phyloP scores from a whole-genome alignment of 345 rosid species.

The Brassica cretica region DNA sequence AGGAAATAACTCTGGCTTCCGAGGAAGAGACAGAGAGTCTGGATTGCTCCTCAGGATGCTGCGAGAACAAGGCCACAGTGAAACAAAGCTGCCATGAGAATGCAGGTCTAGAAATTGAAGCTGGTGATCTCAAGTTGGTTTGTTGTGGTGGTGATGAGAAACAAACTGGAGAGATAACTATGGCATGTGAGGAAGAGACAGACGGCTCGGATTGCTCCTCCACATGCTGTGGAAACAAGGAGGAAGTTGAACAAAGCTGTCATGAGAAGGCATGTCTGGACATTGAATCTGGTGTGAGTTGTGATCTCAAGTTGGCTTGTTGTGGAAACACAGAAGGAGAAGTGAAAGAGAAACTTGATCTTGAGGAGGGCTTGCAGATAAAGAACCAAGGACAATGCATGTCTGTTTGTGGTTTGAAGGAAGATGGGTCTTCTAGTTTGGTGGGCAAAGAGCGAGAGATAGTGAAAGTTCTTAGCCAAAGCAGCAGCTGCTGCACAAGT shows the following conservation, averaged over 20 bases:
- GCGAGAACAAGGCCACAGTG: background rate
- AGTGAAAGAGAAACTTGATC: background rate
- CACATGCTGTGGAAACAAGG: conserved; percentile 8
- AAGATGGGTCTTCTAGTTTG: conserved; percentile 17
- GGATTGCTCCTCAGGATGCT: background rate
- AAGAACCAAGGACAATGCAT: conserved; percentile 8
- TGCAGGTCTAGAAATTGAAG: background rate
- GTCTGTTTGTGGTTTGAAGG: background rate
- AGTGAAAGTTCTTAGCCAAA: background rate
- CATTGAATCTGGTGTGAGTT: conserved; percentile 2
- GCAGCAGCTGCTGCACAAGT: conserved; percentile 28
- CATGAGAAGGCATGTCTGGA: conserved; percentile 22
- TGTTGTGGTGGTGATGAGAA: conserved; percentile 20
- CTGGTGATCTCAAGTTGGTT: background rate
- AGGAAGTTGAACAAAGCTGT: background rate
- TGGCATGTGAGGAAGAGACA: conserved; percentile 20
- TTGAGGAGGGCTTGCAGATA: background rate
- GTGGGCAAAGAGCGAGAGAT: background rate
- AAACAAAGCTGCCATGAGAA: conserved; percentile 7
- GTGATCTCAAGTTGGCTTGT: conserved; percentile 28
- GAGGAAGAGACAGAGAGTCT: conserved; percentile 2
- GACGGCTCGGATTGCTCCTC: background rate
- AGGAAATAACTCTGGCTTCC: conserved; percentile 22
- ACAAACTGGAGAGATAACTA: conserved; percentile 13
- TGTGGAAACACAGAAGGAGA: conserved; percentile 13